Evolutionary conservation across 345 rosid genomes (phyloP).

Genomic region (Lepidium didymum): DNA sequence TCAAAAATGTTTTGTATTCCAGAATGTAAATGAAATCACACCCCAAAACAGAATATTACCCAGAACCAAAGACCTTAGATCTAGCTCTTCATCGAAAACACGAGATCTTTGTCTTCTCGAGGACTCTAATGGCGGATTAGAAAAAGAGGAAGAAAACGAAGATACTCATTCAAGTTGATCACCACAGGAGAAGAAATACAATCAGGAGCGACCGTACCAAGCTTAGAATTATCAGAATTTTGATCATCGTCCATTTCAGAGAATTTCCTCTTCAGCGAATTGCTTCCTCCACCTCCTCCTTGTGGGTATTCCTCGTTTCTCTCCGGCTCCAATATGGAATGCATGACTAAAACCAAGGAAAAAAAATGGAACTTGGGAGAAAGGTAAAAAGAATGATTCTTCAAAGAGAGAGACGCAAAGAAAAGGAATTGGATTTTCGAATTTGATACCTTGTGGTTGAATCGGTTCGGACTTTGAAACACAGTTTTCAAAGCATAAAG

Average conservation of each 20-base stretch:
- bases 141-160: neutral
- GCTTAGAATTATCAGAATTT: neutral
- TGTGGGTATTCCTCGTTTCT: conserved; percentile 7
- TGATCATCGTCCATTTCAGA: conserved; percentile 30
- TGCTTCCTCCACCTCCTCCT: neutral
- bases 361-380: neutral
- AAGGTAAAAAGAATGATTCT: neutral
- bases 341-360: conserved; percentile 6
- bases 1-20: no score
- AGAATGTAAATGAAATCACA: no score
- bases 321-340: conserved; percentile 11
- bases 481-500: neutral
- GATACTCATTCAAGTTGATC: conserved; percentile 8
- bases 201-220: neutral
- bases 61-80: no score
- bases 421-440: no score
- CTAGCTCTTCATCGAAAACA: no score
- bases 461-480: neutral
- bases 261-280: conserved; percentile 42
- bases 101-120: no score
- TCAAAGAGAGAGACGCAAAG: neutral
- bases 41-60: no score
- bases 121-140: no score
- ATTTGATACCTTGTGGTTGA: no score
- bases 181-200: neutral